These are phyloP conservation scores for Backusella psychrophila DNA, from an alignment of 192 early-diverging fungal species.

Conservation along the genomic window DNA sequence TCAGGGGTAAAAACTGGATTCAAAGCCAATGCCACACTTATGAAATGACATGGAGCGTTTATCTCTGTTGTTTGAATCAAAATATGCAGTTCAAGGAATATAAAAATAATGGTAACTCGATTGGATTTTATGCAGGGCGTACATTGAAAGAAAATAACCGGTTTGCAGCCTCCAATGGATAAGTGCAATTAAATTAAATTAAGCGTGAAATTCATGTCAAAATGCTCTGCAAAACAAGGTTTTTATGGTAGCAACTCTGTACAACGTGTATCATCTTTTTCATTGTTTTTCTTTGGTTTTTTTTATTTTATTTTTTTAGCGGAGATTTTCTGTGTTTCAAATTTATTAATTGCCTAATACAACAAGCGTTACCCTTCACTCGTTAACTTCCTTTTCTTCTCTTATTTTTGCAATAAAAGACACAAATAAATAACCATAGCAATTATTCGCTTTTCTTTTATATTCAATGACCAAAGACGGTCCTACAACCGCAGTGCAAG, in stretches of 20 bases:
- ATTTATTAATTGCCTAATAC: not conserved
- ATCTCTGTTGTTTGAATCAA: not conserved
- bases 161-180: no score
- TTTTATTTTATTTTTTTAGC: not conserved
- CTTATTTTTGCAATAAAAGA: not conserved
- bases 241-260: not conserved
- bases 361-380: not conserved
- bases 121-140: not conserved
- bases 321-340: no score
- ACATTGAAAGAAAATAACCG: not conserved
- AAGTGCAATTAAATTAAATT: no score
- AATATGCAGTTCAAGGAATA: not conserved
- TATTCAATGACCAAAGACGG: conserved; percentile 22
- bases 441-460: conserved; percentile 6
- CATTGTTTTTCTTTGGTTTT: not conserved
- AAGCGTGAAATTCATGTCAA: not conserved
- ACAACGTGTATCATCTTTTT: not conserved
- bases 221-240: not conserved
- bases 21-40: no score
- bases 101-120: not conserved
- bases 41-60: not conserved
- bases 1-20: not conserved
- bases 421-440: not conserved
- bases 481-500: conserved; percentile 40
- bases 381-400: not conserved